phyloP scores from a whole-genome alignment of 495 filamentous ascomycete species.

The Pyrenula massariospora region DNA sequence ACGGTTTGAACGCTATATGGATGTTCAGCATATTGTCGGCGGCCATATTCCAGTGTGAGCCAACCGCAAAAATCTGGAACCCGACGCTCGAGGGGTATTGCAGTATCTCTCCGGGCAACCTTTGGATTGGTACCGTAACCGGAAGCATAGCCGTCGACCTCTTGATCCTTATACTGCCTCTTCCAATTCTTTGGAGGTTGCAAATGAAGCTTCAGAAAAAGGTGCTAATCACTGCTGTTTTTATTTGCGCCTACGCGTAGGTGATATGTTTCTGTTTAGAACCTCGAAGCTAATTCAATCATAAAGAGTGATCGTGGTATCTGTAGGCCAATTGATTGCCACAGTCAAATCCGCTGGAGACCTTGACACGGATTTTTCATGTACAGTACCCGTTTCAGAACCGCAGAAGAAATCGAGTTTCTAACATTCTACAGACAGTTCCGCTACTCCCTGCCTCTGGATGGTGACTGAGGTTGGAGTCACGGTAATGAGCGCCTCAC shows the following conservation, averaged over 20 bases:
- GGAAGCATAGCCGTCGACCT: slow-evolving; percentile 30
- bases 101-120: neutral
- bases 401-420: neutral
- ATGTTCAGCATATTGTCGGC: neutral
- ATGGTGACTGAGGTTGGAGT: neutral
- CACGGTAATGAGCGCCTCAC: neutral
- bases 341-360: neutral
- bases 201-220: slow-evolving; percentile 34
- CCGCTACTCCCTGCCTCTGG: neutral
- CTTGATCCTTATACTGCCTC: slow-evolving; percentile 30
- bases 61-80: slow-evolving; percentile 2
- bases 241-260: slow-evolving; percentile 5
- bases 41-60: slow-evolving; percentile 1
- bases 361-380: neutral
- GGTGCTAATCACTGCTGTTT: slow-evolving; percentile 30
- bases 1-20: neutral
- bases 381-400: neutral
- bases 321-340: neutral
- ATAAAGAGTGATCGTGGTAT: slow-evolving; percentile 1
- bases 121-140: neutral
- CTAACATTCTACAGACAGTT: neutral
- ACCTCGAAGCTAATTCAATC: slow-evolving; percentile 8
- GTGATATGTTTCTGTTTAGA: neutral
- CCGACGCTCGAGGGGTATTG: neutral
- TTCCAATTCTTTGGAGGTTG: slow-evolving; percentile 34